phyloP scores from a whole-genome alignment of 1,284 basidiomycete species.

The Fomitiporia mediterranea region DNA sequence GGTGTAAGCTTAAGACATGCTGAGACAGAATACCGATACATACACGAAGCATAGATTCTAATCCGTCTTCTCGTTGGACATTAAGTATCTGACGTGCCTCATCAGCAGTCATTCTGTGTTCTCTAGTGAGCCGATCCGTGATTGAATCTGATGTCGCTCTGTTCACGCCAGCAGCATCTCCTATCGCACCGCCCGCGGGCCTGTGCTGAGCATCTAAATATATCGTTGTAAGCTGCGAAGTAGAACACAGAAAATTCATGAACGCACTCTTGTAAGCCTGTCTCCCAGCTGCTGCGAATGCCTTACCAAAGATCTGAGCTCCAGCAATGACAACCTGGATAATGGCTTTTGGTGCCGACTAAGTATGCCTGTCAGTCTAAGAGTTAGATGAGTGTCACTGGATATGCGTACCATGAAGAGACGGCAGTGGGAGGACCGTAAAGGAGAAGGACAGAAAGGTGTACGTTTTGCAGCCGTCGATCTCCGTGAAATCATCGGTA shows the following conservation, averaged over 20 bases:
- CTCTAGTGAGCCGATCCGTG: slow-evolving; percentile 74
- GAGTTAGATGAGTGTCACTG: no score
- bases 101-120: slow-evolving; percentile 92
- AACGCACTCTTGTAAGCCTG: slow-evolving; percentile 91
- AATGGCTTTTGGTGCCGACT: slow-evolving; percentile 74
- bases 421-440: background rate
- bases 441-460: slow-evolving; percentile 1
- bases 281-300: slow-evolving; percentile 83
- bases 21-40: slow-evolving; percentile 27
- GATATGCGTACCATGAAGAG: slow-evolving; percentile 22
- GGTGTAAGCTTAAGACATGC: background rate
- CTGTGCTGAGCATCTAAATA: slow-evolving; percentile 75
- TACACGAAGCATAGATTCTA: slow-evolving; percentile 74
- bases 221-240: background rate
- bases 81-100: slow-evolving; percentile 96
- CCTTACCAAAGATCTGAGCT: slow-evolving; percentile 85
- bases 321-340: slow-evolving; percentile 83
- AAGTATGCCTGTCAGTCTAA: slow-evolving; percentile 4
- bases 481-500: background rate
- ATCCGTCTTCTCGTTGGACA: slow-evolving; percentile 68
- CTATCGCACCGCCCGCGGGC: slow-evolving; percentile 54
- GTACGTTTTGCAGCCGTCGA: background rate
- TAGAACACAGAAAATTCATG: background rate
- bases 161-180: slow-evolving; percentile 67
- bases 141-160: slow-evolving; percentile 68